Evolutionary conservation across 768 basidiomycete species (phyloP).

Genomic region (Phaffia tasmanica): DNA sequence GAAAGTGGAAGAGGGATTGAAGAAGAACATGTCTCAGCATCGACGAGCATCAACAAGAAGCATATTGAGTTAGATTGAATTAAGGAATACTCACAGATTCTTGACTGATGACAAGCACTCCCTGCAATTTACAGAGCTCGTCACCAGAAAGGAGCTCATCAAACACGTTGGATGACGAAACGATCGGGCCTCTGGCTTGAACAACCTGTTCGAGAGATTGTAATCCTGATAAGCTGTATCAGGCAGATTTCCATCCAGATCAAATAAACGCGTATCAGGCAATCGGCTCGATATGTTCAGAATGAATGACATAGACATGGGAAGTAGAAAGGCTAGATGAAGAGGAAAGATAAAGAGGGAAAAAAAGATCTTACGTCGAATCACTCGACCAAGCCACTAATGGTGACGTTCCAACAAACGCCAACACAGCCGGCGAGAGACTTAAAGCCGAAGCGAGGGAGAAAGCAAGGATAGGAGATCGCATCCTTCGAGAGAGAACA

Average conservation of each 20-base stretch:
- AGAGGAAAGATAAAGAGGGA: not conserved
- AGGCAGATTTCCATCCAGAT: no score
- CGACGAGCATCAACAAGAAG: not conserved
- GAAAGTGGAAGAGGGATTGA: no score
- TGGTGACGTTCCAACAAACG: constrained; percentile 13
- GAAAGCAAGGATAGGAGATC: no score
- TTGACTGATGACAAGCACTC: constrained; percentile 18
- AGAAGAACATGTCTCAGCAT: not conserved
- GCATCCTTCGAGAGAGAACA: no score
- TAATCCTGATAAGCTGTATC: no score
- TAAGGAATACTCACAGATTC: constrained; percentile 11
- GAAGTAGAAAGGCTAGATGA: not conserved
- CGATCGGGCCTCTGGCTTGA: not conserved
- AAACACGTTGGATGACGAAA: not conserved
- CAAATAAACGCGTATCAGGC: not conserved
- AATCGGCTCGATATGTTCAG: not conserved
- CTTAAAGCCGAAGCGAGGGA: no score
- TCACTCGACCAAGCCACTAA: constrained; percentile 12
- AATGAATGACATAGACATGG: not conserved
- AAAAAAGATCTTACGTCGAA: not conserved
- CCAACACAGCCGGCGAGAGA: not conserved
- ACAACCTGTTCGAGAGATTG: not conserved
- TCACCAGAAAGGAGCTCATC: not conserved
- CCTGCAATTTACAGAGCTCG: not conserved
- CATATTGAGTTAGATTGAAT: not conserved